These are phyloP conservation scores for Coemansia sp. DNA, from an alignment of 192 early-diverging fungal species.

Conservation along the genomic window DNA sequence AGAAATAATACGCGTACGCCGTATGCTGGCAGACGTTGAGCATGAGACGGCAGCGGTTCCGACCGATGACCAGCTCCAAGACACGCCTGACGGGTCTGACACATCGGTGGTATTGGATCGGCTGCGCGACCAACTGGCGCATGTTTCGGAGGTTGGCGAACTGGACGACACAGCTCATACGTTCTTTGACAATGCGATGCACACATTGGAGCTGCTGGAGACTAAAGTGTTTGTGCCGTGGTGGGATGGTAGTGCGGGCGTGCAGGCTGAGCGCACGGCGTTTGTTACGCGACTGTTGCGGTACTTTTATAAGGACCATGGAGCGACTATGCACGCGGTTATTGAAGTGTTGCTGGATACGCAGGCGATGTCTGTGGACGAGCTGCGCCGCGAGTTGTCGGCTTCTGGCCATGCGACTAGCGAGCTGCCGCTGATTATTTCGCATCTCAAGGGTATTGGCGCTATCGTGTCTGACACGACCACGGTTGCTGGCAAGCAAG, in stretches of 20 bases:
- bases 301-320: conserved; percentile 55
- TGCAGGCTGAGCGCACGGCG: conserved; percentile 33
- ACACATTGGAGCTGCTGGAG: conserved; percentile 37
- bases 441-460: conserved; percentile 32
- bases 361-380: conserved; percentile 44
- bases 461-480: conserved; percentile 34
- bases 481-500: conserved; percentile 31
- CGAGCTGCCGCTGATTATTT: conserved; percentile 41
- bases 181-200: conserved; percentile 15
- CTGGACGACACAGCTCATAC: conserved; percentile 12
- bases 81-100: conserved; percentile 33
- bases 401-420: conserved; percentile 33
- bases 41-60: conserved; percentile 37
- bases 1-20: conserved; percentile 40
- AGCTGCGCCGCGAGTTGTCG: conserved; percentile 39
- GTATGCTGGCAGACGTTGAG: conserved; percentile 37
- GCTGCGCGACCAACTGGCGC: conserved; percentile 34
- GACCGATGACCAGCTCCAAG: conserved; percentile 32
- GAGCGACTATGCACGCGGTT: conserved; percentile 45
- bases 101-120: conserved; percentile 32
- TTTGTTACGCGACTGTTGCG: conserved; percentile 35
- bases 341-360: conserved; percentile 41
- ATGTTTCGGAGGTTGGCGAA: background rate
- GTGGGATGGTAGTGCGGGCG: conserved; percentile 35
- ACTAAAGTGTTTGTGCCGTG: conserved; percentile 51